Evolutionary conservation across 176 grass and related monocot species (phyloP).

Genomic region (Rhynchospora breviuscula): DNA sequence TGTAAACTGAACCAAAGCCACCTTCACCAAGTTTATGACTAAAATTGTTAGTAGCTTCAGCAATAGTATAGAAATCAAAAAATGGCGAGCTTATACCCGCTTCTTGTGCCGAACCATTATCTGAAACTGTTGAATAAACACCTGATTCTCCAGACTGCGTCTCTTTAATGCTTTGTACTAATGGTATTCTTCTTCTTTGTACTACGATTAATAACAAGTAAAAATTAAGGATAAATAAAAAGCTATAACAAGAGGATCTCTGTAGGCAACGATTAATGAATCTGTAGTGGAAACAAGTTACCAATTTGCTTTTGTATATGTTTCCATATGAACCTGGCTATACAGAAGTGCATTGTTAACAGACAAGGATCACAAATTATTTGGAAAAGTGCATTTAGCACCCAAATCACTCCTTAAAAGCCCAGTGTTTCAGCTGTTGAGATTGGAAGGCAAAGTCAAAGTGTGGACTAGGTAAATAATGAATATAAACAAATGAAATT

Average conservation of each 20-base stretch:
- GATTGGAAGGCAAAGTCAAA: constrained; percentile 5
- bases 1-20: constrained; percentile 77
- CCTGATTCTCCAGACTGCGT: constrained; percentile 12
- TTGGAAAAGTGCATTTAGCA: neutral
- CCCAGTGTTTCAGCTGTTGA: neutral
- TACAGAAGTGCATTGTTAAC: constrained; percentile 41
- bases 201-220: constrained; percentile 12
- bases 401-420: constrained; percentile 1
- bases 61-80: constrained; percentile 50
- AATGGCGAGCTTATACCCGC: constrained; percentile 31
- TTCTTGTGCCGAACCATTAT: constrained; percentile 22
- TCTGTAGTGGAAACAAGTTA: neutral
- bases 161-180: constrained; percentile 2
- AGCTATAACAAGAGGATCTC: neutral
- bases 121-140: constrained; percentile 23
- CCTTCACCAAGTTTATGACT: constrained; percentile 49
- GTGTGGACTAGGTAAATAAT: neutral
- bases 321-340: constrained; percentile 35
- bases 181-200: constrained; percentile 13
- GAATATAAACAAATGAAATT: neutral
- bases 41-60: constrained; percentile 58
- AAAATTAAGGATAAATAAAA: neutral
- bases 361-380: neutral
- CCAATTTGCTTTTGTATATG: constrained; percentile 56
- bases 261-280: neutral